A percentile compares a stretch with the other conserved stretches of the same genome.
These are phyloP conservation scores for Boletellus emodensis DNA, from an alignment of 768 basidiomycete genomes.

Conservation along the genomic window DNA sequence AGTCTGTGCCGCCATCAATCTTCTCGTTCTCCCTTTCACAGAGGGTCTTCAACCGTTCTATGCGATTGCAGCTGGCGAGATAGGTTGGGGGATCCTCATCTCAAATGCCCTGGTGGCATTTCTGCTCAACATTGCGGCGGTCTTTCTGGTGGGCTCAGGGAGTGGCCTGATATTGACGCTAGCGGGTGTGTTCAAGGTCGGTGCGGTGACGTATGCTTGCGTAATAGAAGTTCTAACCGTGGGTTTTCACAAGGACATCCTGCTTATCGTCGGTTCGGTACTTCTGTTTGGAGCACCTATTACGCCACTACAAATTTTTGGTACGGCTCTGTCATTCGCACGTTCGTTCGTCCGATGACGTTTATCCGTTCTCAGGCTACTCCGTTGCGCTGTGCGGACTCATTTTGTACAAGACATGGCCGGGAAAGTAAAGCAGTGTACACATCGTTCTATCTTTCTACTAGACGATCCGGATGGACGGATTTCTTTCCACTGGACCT, in stretches of 20 bases:
- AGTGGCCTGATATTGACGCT: slow-evolving; percentile 88
- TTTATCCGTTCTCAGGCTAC: slow-evolving; percentile 61
- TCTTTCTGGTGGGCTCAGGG: slow-evolving; percentile 87
- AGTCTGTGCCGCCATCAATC: slow-evolving; percentile 89
- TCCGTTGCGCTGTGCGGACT: slow-evolving; percentile 83
- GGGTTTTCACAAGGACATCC: slow-evolving; percentile 63
- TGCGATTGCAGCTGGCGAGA: slow-evolving; percentile 45
- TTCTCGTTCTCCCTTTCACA: slow-evolving; percentile 82
- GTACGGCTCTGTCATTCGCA: slow-evolving; percentile 33
- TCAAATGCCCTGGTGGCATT: slow-evolving; percentile 88
- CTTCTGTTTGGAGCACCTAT: slow-evolving; percentile 77
- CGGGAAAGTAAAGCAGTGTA: slow-evolving; percentile 44
- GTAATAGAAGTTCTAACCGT: slow-evolving; percentile 9
- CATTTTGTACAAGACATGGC: slow-evolving; percentile 77
- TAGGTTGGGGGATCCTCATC: slow-evolving; percentile 70
- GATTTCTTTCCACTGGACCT: not conserved
- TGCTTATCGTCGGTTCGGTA: slow-evolving; percentile 90
- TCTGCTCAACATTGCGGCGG: slow-evolving; percentile 86
- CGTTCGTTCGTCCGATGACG: not conserved
- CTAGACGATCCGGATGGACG: not conserved
- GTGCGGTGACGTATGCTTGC: slow-evolving; percentile 7
- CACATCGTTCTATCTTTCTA: too few relatives aligned
- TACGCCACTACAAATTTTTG: slow-evolving; percentile 81
- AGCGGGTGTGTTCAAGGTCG: slow-evolving; percentile 89
- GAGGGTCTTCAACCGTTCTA: slow-evolving; percentile 88